These are phyloP conservation scores for Candida xiaguanensis DNA, from an alignment of 805 yeast genomes.

Conservation along the genomic window DNA sequence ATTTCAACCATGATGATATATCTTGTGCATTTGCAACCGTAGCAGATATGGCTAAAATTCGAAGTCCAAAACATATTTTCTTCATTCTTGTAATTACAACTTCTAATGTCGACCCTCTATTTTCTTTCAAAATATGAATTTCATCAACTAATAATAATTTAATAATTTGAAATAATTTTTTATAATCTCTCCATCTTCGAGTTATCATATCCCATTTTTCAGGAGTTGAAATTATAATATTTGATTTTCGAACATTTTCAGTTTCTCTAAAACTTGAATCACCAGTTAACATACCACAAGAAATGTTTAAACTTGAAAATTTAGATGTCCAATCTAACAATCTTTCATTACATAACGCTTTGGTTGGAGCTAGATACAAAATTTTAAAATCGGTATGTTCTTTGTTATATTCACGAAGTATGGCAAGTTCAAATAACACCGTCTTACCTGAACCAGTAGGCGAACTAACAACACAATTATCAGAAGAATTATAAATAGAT, in stretches of 20 bases:
- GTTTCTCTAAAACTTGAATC: conserved; percentile 47
- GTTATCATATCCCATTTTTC: conserved; percentile 62
- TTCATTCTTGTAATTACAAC: conserved; percentile 17
- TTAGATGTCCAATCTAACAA: conserved; percentile 42
- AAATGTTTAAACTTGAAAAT: conserved; percentile 34
- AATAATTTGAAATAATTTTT: conserved; percentile 14
- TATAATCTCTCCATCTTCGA: conserved; percentile 45
- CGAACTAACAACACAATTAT: conserved; percentile 47
- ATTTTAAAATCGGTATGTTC: conserved; percentile 22
- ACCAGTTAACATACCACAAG: conserved; percentile 52
- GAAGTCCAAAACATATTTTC: conserved; percentile 7
- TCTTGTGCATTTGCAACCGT: conserved; percentile 52
- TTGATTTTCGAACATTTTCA: conserved; percentile 44
- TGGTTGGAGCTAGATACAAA: conserved; percentile 58
- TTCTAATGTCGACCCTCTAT: conserved; percentile 26
- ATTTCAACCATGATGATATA: conserved; percentile 26
- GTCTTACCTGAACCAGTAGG: conserved; percentile 65
- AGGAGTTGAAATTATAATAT: conserved; percentile 56
- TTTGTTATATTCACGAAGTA: conserved; percentile 27
- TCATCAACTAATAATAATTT: conserved; percentile 24
- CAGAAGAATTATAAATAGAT: conserved; percentile 26
- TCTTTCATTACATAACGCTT: conserved; percentile 52
- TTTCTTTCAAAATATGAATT: conserved; percentile 24
- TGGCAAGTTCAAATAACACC: conserved; percentile 51
- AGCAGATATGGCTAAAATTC: conserved; percentile 35